Evolutionary conservation across 805 yeast species (phyloP), one percentile per base, ranked within the genome.

Genomic region (Hemisphaericaspora nanyangensis): DNA sequence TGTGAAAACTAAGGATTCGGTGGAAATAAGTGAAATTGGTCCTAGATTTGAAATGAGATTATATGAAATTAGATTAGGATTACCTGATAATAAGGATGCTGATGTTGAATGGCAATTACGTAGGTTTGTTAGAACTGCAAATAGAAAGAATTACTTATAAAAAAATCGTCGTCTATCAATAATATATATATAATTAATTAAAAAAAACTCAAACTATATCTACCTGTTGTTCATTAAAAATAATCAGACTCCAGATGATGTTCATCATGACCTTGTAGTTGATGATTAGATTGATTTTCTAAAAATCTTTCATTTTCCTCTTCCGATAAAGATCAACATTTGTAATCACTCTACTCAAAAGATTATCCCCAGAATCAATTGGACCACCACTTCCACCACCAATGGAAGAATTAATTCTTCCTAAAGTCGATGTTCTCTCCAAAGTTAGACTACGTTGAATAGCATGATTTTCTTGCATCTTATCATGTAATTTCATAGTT

Each of bases 41-140:
- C 99, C 99, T n/a, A 72, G 99, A 46, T 93, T 93, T 53, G 99
- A 93, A 63, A 90, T 93, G 98, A 78, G 89, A 58, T 67, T 93
- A 48, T 93, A 80, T 59, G 97, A 91, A 61, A 67, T 93, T 48
- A 77, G 82, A 54, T 71, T 93, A 49, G 97, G 99, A 3, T 87
- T 96, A 31, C 63, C 91, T 46, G 99, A 93, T 51, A 89, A 91
- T 60, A 86, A 86, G 65, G 97, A 93, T 60, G 96, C 97, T 8
- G 99, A 93, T 55, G 79, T 87, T n/a, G 99, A 93, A 60, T 93
- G 98, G 98, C 85, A 86, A 68, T 70, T 86, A 52, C 78, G 95
- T 61, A 80, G 97, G 52, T 93, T 90, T 52, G 87, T 89, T 34
- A 78, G 99, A 58, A 93, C 99, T 19, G 98, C 96, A 15, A 89